Evolutionary conservation across 441 rosid species (phyloP), one percentile per base, ranked within the genome.

Genomic region (Populus tomentosa): DNA sequence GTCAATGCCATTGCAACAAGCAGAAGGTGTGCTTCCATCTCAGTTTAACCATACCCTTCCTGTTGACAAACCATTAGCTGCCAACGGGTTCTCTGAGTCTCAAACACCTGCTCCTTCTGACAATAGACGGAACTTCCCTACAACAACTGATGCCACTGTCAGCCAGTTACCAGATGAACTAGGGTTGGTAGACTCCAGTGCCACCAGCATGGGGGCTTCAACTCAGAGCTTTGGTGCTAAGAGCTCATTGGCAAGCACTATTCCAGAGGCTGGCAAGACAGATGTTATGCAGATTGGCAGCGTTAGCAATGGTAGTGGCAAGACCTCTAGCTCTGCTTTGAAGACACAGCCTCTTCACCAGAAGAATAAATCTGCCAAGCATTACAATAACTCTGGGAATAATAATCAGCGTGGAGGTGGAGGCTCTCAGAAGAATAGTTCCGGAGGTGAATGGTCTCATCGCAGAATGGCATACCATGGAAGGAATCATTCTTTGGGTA

Each of bases 381-480:
- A 86, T 70, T 84, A 85, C 77, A 75, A 80, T 75, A 84, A 84
- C 3, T 77, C 89, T 0, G 88, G 82, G 24, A 85, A 84, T 67
- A 88, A 79, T 77, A 81, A 88, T 77, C 91, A 84, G 75, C 86
- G 89, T 81, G 90, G 89, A 70, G 80, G 67, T 64, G 85, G 85
- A 66, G 78, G 62, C 70, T 82, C 85, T n/a, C 91, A 87, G 67
- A 87, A 87, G 86, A 87, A 59, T 64, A 71, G 70, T 76, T 80
- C 88, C 2, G 87, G 85, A 69, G 72, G 74, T 11, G 91, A 90
- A 61, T 88, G 92, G 92, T 79, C 92, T 35, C 91, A 92, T 67
- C 89, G 90, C 3, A 90, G 98, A 78, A 82, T 82, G 33, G 87
- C 92, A 18, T 96, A 84, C 87, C 97, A 91, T 75, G 94, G 92